Conservation (phyloP, 2,329 filamentous ascomycete genomes). For the Aspergillus ibericus region DNA sequence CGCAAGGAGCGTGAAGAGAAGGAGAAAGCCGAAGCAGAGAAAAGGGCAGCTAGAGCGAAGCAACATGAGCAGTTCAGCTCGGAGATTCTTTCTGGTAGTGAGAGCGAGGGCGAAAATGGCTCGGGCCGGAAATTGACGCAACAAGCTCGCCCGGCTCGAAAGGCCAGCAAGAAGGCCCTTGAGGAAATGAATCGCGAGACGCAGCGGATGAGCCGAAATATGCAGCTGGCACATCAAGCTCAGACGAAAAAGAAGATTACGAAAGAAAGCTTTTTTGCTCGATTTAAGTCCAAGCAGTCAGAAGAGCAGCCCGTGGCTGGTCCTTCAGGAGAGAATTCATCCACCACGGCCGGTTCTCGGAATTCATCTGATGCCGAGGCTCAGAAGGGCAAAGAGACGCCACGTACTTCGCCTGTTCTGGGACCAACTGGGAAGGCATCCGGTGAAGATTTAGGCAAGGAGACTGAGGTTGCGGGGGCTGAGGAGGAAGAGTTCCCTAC, state of each 20-base stretch:
- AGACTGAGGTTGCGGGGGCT: conserved; percentile 20
- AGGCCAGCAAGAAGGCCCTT: conserved; percentile 90
- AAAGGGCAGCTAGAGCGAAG: conserved; percentile 37
- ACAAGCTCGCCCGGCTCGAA: conserved; percentile 69
- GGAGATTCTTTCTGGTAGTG: conserved; percentile 51
- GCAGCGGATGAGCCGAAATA: conserved; percentile 82
- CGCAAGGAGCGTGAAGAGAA: conserved; percentile 67
- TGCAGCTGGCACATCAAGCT: conserved; percentile 87
- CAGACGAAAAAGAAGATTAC: conserved; percentile 89
- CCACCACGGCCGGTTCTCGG: conserved; percentile 53
- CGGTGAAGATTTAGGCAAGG: background rate
- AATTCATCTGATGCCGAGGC: conserved; percentile 46
- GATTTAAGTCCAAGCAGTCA: conserved; percentile 71
- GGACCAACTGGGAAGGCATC: conserved; percentile 23
- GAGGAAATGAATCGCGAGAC: conserved; percentile 96
- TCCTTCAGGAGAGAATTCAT: conserved; percentile 31
- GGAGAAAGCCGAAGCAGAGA: conserved; percentile 56
- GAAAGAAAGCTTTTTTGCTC: conserved; percentile 77
- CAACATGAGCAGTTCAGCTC: conserved; percentile 36
- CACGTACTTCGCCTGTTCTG: conserved; percentile 65
- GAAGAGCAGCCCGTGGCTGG: conserved; percentile 25
- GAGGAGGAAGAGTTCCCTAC: conserved; percentile 40
- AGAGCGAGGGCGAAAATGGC: conserved; percentile 61
- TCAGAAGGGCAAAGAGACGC: conserved; percentile 57
- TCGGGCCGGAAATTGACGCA: conserved; percentile 64